Evolutionary conservation across 1,139 yeast species (phyloP).

Genomic region (Nadsonia commutata): DNA sequence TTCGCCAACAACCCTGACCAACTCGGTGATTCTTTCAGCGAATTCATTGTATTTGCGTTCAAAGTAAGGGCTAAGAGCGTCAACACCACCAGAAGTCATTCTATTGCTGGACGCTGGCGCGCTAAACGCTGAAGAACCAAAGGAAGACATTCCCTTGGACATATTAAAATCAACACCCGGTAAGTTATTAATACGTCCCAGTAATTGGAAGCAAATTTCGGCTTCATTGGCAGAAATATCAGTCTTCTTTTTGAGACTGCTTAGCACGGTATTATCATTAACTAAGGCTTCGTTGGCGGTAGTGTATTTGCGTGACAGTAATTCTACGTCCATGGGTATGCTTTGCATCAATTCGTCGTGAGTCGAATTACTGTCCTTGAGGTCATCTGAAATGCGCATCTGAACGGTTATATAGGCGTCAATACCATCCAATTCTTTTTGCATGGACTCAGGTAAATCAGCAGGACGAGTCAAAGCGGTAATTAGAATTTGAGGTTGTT

Average conservation of each 20-base stretch:
- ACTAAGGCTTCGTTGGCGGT: slow-evolving; percentile 59
- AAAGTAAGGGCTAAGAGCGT: slow-evolving; percentile 39
- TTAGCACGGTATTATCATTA: slow-evolving; percentile 44
- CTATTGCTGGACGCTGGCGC: slow-evolving; percentile 34
- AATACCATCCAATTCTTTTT: slow-evolving; percentile 65
- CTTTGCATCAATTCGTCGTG: slow-evolving; percentile 63
- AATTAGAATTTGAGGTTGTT: slow-evolving; percentile 30
- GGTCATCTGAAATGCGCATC: slow-evolving; percentile 65
- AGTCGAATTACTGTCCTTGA: slow-evolving; percentile 46
- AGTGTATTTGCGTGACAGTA: slow-evolving; percentile 45
- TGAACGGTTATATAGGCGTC: slow-evolving; percentile 78
- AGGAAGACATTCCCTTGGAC: slow-evolving; percentile 5
- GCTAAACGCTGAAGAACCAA: slow-evolving; percentile 7
- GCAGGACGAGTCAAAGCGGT: slow-evolving; percentile 80
- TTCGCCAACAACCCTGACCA: slow-evolving; percentile 46
- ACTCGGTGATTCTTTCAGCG: slow-evolving; percentile 47
- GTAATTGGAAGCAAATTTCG: slow-evolving; percentile 49
- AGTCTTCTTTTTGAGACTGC: slow-evolving; percentile 26
- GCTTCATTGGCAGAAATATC: slow-evolving; percentile 39
- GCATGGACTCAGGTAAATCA: slow-evolving; percentile 63
- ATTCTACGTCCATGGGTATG: slow-evolving; percentile 74
- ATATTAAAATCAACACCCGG: slow-evolving; percentile 29
- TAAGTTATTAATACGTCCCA: slow-evolving; percentile 34
- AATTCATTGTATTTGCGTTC: slow-evolving; percentile 36
- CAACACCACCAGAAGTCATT: slow-evolving; percentile 23